Evolutionary conservation across 768 basidiomycete genomes (phyloP), one percentile per base, ranked within the genome.

Genomic region (Mrakia frigida): DNA sequence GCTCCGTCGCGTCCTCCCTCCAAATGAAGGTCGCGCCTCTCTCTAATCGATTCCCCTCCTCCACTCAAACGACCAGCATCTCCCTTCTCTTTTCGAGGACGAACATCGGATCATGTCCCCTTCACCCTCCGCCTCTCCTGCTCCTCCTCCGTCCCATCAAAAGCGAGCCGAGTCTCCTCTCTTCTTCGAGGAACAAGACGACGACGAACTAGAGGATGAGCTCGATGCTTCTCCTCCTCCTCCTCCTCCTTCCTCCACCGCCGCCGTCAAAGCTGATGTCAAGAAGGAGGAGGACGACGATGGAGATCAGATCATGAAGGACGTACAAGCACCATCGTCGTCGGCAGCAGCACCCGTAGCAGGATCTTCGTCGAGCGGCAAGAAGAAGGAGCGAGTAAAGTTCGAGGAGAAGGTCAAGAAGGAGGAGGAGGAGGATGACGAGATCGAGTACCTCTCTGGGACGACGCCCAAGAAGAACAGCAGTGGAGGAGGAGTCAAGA

Each of bases 381-480:
- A n/a, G 53, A 37, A 60, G 25, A 63, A 63, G 60, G 73, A 35
- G 43, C 43, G 46, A 16, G 46, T 50, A 21, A 28, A 65, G 60
- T 9, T 74, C 46, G 46, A 74, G 23, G 37, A 74, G 23, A 35
- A 46, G 46, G 39, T 41, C 39, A 50, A 50, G 43, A 16, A 46
- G 28, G 46, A 50, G 43, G 73, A 65, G 35, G 74, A 75, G 41
- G 52, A 67, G 5, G 68, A 61, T 28, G 16, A 16, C 7, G 74
- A 75, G 9, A 75, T 75, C 69, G 56, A 59, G 68, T 75, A 70
- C 70, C 25, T 75, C 41, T 53, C 53, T 23, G 74, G 74, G 37
- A n/a, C 68, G 25, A 75, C 74, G 9, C 74, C 74, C 1, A 43
- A 41, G 25, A 75, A 75, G 68, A 13, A 37, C 35, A 9, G 11